These are phyloP conservation scores for Cyberlindnera mississippiensis DNA, from an alignment of 805 yeast genomes.

Conservation along the genomic window DNA sequence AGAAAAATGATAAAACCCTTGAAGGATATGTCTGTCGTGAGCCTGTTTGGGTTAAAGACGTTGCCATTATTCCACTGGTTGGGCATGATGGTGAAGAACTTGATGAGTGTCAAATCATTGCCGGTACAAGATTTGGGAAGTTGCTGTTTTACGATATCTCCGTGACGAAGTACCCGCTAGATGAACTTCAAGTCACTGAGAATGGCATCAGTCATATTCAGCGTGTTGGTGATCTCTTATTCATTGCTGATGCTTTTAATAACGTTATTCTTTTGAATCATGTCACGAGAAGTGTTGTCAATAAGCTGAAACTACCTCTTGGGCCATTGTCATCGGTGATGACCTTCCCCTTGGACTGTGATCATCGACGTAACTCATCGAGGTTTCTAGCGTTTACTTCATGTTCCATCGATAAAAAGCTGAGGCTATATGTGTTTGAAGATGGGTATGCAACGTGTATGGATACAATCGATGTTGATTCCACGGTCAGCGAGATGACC, in stretches of 20 bases:
- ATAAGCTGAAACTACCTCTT: slow-evolving; percentile 17
- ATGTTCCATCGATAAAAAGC: slow-evolving; percentile 13
- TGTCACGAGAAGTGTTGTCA: slow-evolving; percentile 6
- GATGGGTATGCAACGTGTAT: slow-evolving; percentile 14
- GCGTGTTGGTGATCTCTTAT: slow-evolving; percentile 5
- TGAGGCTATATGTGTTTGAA: slow-evolving; percentile 13
- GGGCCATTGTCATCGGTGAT: slow-evolving; percentile 22
- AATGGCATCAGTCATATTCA: slow-evolving; percentile 21
- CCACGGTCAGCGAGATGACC: slow-evolving; percentile 10
- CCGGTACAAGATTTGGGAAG: slow-evolving; percentile 25
- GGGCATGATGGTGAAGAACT: neutral
- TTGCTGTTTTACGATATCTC: slow-evolving; percentile 18
- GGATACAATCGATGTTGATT: slow-evolving; percentile 2
- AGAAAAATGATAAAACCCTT: slow-evolving; percentile 4
- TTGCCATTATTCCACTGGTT: slow-evolving; percentile 8
- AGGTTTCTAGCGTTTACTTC: slow-evolving; percentile 12
- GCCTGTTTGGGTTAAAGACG: slow-evolving; percentile 25
- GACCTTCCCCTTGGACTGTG: slow-evolving; percentile 4
- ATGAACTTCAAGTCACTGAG: slow-evolving; percentile 21
- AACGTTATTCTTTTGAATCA: slow-evolving; percentile 17
- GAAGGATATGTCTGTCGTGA: slow-evolving; percentile 12
- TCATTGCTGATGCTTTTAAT: slow-evolving; percentile 24
- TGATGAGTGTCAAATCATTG: slow-evolving; percentile 16
- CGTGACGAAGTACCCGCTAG: slow-evolving; percentile 21
- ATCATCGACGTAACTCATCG: slow-evolving; percentile 1